Percentiles rank a stretch among this genome's conserved stretches.
These are phyloP conservation scores for Trichoderma asperelloides DNA, from an alignment of 495 filamentous ascomycete species.

Conservation along the genomic window DNA sequence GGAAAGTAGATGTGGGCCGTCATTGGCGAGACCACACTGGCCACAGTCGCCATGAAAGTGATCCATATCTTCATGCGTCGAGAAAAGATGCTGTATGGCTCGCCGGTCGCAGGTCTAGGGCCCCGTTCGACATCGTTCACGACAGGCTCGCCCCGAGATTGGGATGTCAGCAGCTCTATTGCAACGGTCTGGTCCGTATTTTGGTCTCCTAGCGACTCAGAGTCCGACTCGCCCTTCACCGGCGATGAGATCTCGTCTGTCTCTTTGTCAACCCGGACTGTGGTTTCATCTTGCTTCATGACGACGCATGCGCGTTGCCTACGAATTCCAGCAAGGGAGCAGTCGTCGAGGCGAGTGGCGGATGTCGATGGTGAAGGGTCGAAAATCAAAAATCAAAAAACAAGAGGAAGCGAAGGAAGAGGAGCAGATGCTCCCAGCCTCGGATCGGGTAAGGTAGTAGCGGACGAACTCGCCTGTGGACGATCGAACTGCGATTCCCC, in stretches of 20 bases:
- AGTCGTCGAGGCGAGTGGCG: neutral
- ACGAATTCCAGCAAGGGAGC: neutral
- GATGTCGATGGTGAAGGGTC: neutral
- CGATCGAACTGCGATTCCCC: neutral
- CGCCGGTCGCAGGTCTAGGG: neutral
- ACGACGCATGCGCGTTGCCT: neutral
- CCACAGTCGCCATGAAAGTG: constrained; percentile 55
- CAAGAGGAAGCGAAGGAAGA: neutral
- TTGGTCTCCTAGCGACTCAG: neutral
- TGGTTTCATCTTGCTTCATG: constrained; percentile 1
- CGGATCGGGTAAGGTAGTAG: neutral
- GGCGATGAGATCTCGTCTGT: neutral
- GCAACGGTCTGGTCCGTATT: neutral
- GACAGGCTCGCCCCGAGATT: constrained; percentile 5
- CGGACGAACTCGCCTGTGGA: neutral
- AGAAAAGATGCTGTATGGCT: constrained; percentile 49
- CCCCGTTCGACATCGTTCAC: constrained; percentile 28
- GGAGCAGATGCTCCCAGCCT: neutral
- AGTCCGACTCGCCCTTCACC: neutral
- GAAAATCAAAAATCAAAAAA: neutral
- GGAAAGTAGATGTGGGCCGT: constrained; percentile 78
- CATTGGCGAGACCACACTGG: constrained; percentile 62
- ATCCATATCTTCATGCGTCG: constrained; percentile 48
- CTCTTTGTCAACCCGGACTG: neutral
- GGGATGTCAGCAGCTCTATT: neutral